A percentile compares a stretch with the other conserved stretches of the same genome.
Evolutionary conservation across 768 basidiomycete genomes (phyloP).

Genomic region (Amanita phalloides): DNA sequence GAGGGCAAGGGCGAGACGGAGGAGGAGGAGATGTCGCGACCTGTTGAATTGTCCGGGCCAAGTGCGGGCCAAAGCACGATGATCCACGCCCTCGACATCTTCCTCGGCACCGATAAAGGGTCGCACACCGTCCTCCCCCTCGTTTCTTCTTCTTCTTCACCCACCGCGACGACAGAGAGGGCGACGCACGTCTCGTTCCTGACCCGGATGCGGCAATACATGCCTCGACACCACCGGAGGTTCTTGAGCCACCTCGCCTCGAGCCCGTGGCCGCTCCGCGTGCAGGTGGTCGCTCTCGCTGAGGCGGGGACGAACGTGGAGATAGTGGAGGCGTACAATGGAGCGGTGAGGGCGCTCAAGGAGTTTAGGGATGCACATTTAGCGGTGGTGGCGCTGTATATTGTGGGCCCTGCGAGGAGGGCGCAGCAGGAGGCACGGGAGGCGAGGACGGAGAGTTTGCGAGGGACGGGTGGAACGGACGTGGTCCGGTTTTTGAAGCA

Average conservation of each 20-base stretch:
- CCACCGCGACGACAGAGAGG: neutral
- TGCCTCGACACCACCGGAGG: slow-evolving; percentile 73
- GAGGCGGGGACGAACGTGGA: neutral
- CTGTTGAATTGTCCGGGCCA: slow-evolving; percentile 64
- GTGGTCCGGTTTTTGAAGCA: slow-evolving; percentile 70
- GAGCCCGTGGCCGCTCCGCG: slow-evolving; percentile 53
- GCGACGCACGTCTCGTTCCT: slow-evolving; percentile 38
- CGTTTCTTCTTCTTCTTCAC: neutral
- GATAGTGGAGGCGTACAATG: slow-evolving; percentile 52
- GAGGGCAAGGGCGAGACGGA: neutral
- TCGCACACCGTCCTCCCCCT: slow-evolving; percentile 13
- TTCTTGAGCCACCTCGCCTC: slow-evolving; percentile 61
- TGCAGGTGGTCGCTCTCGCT: slow-evolving; percentile 30
- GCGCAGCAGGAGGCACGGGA: slow-evolving; percentile 8
- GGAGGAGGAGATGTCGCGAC: slow-evolving; percentile 21
- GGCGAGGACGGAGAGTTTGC: slow-evolving; percentile 17
- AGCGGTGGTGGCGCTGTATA: slow-evolving; percentile 66
- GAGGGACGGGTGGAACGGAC: slow-evolving; percentile 78
- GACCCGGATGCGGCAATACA: slow-evolving; percentile 70
- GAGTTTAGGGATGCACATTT: slow-evolving; percentile 74
- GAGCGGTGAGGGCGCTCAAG: slow-evolving; percentile 56
- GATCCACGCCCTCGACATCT: slow-evolving; percentile 67
- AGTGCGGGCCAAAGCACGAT: slow-evolving; percentile 80
- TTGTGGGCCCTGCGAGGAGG: slow-evolving; percentile 58
- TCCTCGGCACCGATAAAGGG: slow-evolving; percentile 58